Conservation (phyloP, 306 rosid genomes). For the Cucurbita moschata region DNA sequence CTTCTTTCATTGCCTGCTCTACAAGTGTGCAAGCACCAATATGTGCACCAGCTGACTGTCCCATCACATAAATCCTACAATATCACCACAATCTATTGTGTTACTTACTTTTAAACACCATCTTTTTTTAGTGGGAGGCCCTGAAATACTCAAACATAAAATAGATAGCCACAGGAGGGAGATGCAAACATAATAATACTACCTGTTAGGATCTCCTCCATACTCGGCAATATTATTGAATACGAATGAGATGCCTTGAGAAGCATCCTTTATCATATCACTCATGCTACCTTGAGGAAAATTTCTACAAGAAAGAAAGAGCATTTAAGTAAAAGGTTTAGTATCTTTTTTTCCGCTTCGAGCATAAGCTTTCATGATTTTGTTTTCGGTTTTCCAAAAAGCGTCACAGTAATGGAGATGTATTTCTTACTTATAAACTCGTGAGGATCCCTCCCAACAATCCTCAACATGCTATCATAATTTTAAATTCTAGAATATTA, state of each 20-base stretch:
- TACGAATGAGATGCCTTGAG: conserved; percentile 81
- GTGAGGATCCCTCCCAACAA: no score
- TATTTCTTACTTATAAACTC: no score
- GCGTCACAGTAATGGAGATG: no score
- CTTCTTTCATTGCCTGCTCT: conserved; percentile 86
- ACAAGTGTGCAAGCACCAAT: conserved; percentile 73
- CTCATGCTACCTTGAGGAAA: conserved; percentile 91
- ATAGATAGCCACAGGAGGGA: no score
- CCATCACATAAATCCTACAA: conserved; percentile 77
- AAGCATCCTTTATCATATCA: conserved; percentile 71
- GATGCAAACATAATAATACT: neutral
- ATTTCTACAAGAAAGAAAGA: conserved; percentile 34
- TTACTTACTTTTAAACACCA: neutral
- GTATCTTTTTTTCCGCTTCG: neutral
- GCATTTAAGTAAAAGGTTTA: neutral
- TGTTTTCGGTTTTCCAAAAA: no score
- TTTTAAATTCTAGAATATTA: neutral
- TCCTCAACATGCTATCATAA: neutral
- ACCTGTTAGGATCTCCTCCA: conserved; percentile 91
- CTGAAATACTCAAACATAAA: no score
- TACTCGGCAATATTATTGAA: conserved; percentile 80
- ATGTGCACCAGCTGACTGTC: conserved; percentile 99
- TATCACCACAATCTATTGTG: neutral
- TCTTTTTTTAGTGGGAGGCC: neutral
- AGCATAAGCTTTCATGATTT: no score